These are phyloP conservation scores for Phytophthora tentaculata DNA, from an alignment of 352 stramenopile species.

Conservation along the genomic window DNA sequence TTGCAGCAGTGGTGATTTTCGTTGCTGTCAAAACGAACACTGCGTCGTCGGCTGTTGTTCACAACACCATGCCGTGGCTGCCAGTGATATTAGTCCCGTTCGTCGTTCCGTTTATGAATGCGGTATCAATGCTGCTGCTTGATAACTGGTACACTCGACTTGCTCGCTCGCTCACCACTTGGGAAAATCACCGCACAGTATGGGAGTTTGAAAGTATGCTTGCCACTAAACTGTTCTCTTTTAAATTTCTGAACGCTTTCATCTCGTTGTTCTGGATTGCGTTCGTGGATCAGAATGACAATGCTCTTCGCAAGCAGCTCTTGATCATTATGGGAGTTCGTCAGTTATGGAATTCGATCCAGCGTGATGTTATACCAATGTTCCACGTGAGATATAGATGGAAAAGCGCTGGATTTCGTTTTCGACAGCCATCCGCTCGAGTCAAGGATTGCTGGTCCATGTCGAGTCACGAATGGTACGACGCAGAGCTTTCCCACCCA, in stretches of 20 bases:
- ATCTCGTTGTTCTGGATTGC: constrained; percentile 83
- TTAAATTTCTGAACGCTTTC: constrained; percentile 88
- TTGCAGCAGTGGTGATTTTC: constrained; percentile 62
- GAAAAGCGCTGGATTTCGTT: constrained; percentile 47
- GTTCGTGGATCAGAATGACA: constrained; percentile 65
- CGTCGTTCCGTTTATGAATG: constrained; percentile 69
- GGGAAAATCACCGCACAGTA: constrained; percentile 83
- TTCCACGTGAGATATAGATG: constrained; percentile 55
- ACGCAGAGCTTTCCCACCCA: constrained; percentile 38
- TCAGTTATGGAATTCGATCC: constrained; percentile 69
- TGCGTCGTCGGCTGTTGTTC: constrained; percentile 32
- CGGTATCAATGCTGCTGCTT: constrained; percentile 73
- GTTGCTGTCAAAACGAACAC: constrained; percentile 55
- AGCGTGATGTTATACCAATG: constrained; percentile 61
- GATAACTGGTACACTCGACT: constrained; percentile 75
- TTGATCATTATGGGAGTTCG: constrained; percentile 75
- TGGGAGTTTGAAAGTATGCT: constrained; percentile 84
- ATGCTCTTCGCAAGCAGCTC: constrained; percentile 64
- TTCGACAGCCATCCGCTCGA: constrained; percentile 17
- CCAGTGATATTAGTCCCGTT: constrained; percentile 49
- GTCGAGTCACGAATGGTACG: constrained; percentile 64
- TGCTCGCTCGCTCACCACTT: constrained; percentile 61
- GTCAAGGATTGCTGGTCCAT: constrained; percentile 25
- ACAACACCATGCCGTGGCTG: constrained; percentile 45
- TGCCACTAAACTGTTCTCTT: constrained; percentile 78